Percentiles rank a stretch among this genome's conserved stretches.
phyloP scores from a whole-genome alignment of 352 stramenopile species.

The Globisporangium lucens region DNA sequence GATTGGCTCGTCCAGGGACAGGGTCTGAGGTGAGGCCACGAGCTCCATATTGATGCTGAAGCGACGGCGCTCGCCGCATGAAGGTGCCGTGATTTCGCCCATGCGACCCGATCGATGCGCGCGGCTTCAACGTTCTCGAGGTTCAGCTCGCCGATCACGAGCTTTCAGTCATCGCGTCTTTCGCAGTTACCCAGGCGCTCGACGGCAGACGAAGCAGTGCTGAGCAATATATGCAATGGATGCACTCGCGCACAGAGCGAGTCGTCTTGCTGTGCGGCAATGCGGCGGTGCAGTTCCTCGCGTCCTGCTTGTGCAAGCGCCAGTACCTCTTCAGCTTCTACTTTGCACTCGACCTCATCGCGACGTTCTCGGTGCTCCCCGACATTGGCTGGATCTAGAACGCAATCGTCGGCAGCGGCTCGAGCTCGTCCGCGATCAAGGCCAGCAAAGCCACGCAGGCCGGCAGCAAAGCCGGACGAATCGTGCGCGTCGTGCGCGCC shows the following conservation, averaged over 20 bases:
- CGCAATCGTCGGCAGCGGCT: slow-evolving; percentile 52
- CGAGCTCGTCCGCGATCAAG: slow-evolving; percentile 55
- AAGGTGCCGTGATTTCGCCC: slow-evolving; percentile 18
- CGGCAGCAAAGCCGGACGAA: slow-evolving; percentile 77
- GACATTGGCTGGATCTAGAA: slow-evolving; percentile 84
- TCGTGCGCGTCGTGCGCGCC: slow-evolving; percentile 81
- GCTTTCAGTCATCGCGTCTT: too few species aligned
- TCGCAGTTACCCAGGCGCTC: too few species aligned
- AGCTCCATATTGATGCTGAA: slow-evolving; percentile 94
- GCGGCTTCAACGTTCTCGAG: too few species aligned
- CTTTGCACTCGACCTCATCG: slow-evolving; percentile 85
- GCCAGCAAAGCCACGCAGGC: slow-evolving; percentile 68
- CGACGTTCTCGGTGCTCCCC: slow-evolving; percentile 77
- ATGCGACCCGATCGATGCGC: too few species aligned
- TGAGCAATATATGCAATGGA: too few species aligned
- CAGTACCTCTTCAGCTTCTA: slow-evolving; percentile 91
- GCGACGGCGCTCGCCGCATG: slow-evolving; percentile 90
- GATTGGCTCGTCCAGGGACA: slow-evolving; percentile 92
- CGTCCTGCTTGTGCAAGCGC: slow-evolving; percentile 69
- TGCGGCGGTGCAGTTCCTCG: slow-evolving; percentile 29
- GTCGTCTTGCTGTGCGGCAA: too few species aligned
- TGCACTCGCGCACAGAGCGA: too few species aligned
- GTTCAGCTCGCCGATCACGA: too few species aligned
- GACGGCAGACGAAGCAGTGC: too few species aligned
- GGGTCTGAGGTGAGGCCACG: slow-evolving; percentile 83